Percentiles rank a stretch among this genome's conserved stretches.
These are phyloP conservation scores for Aspergillus novofumigatus DNA, from an alignment of 2,329 filamentous ascomycete species.

Conservation along the genomic window DNA sequence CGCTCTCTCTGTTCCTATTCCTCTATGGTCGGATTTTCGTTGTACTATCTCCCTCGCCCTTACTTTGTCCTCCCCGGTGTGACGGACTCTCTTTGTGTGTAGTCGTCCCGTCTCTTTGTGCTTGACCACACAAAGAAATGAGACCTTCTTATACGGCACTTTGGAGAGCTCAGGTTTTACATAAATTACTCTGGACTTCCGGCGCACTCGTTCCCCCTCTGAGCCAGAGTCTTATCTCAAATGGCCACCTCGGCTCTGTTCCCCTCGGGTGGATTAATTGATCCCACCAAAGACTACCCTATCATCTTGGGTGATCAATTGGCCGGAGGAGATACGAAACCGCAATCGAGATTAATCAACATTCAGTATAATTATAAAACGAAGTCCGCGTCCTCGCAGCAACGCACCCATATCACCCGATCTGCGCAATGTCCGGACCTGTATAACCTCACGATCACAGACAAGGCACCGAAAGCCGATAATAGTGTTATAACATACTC, in stretches of 20 bases:
- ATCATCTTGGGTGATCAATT: conserved; percentile 43
- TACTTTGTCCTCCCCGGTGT: not conserved
- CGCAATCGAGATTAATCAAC: conserved; percentile 30
- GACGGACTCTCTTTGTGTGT: not conserved
- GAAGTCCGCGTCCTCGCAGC: conserved; percentile 37
- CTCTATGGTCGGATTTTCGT: not conserved
- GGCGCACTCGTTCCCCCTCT: not conserved
- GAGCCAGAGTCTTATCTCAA: conserved; percentile 5
- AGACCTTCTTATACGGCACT: not conserved
- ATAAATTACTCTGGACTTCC: not conserved
- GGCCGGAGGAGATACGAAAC: conserved; percentile 23
- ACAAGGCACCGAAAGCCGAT: conserved; percentile 38
- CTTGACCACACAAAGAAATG: not conserved
- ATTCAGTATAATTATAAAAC: conserved; percentile 46
- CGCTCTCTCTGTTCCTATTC: not conserved
- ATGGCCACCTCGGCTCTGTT: conserved; percentile 31
- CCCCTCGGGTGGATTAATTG: conserved; percentile 33
- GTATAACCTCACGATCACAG: conserved; percentile 40
- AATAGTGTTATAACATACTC: conserved; percentile 36
- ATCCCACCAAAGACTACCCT: conserved; percentile 45
- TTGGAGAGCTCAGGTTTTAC: conserved; percentile 5
- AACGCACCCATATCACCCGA: conserved; percentile 35
- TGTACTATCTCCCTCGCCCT: not conserved
- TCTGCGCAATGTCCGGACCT: conserved; percentile 31
- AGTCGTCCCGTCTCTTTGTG: not conserved